Conservation (phyloP, 164 flowering plant genomes). For the Vitis amurensis region DNA sequence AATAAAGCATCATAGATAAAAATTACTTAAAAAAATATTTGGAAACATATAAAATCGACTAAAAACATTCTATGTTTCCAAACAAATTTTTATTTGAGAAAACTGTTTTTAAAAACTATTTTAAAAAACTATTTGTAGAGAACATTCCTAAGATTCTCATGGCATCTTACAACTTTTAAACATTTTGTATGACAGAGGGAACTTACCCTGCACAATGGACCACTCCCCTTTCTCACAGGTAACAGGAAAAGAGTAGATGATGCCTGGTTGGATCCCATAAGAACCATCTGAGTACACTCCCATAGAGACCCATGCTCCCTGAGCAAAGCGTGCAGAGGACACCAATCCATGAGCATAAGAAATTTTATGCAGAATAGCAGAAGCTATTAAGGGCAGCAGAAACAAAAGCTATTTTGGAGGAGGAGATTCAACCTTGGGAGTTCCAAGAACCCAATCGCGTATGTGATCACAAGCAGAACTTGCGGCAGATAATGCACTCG, state of each 20-base stretch:
- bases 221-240: slow-evolving; percentile 84
- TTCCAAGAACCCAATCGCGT: slow-evolving; percentile 80
- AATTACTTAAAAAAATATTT: too few species aligned
- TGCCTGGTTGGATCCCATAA: slow-evolving; percentile 67
- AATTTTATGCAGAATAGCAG: background rate
- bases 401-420: background rate
- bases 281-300: slow-evolving; percentile 94
- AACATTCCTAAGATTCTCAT: too few species aligned
- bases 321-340: background rate
- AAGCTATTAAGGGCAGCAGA: background rate
- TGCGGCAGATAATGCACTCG: slow-evolving; percentile 96
- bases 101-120: too few species aligned
- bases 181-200: background rate
- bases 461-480: slow-evolving; percentile 92
- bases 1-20: background rate
- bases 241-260: slow-evolving; percentile 90
- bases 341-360: background rate
- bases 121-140: too few species aligned
- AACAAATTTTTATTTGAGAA: too few species aligned
- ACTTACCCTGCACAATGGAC: slow-evolving; percentile 81
- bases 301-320: slow-evolving; percentile 95
- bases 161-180: too few species aligned
- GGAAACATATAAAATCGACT: too few species aligned
- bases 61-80: too few species aligned
- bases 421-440: slow-evolving; percentile 58